Evolutionary conservation across 108 stramenopile species (phyloP).

Genomic region (Cyclostephanos tholiformis): DNA sequence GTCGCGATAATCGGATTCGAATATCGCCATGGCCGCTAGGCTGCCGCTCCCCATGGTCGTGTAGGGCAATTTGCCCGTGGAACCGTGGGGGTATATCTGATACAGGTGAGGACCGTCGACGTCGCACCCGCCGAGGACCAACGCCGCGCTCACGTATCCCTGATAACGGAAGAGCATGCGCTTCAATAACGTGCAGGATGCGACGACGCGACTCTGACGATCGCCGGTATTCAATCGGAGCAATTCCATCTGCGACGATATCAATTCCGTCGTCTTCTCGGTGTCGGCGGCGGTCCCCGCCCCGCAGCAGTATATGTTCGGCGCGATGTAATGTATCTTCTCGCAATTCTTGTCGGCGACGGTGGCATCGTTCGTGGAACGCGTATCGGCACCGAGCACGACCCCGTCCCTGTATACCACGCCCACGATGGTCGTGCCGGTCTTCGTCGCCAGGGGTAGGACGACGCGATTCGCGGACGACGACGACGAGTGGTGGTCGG

Average conservation of each 20-base stretch:
- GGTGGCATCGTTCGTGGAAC: constrained; percentile 92
- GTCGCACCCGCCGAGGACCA: constrained; percentile 96
- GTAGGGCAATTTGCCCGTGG: constrained; percentile 93
- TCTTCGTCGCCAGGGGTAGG: constrained; percentile 91
- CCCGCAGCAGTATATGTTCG: constrained; percentile 99
- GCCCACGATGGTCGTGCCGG: constrained; percentile 96
- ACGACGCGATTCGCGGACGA: constrained; percentile 16
- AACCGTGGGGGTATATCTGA: constrained; percentile 97
- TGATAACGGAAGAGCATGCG: constrained; percentile 96
- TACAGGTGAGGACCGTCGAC: constrained; percentile 93
- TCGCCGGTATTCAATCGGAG: constrained; percentile 89
- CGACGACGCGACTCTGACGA: constrained; percentile 86
- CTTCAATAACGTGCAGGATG: constrained; percentile 95
- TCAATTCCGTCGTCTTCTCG: constrained; percentile 96
- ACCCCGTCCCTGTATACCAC: constrained; percentile 92
- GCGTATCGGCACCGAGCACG: constrained; percentile 98
- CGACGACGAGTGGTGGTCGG: constrained; percentile 4
- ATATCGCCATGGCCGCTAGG: constrained; percentile 97
- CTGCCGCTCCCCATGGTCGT: constrained; percentile 99
- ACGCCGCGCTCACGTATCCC: constrained; percentile 94
- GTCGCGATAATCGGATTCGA: constrained; percentile 91
- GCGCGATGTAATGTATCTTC: constrained; percentile 99
- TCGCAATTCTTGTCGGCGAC: constrained; percentile 99
- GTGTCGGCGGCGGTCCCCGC: constrained; percentile 99
- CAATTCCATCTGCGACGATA: constrained; percentile 90